phyloP scores from a whole-genome alignment of 805 yeast genomes.

The Myxozyma melibiosi region DNA sequence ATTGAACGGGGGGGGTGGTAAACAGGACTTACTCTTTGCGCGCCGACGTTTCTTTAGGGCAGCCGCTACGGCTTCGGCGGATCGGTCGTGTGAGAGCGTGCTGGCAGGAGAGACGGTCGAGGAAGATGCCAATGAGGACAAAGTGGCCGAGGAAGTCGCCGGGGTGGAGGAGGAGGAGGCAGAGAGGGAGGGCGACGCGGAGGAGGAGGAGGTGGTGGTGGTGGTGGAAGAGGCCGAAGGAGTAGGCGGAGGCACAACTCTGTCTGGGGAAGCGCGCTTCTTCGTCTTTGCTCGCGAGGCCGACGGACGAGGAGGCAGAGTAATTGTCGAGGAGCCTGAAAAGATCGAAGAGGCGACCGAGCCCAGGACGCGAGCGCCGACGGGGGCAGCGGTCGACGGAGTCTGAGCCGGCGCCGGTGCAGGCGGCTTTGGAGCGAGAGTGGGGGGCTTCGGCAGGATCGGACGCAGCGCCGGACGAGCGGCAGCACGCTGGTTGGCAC shows the following conservation, averaged over 20 bases:
- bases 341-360: slow-evolving; percentile 33
- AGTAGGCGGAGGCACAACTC: slow-evolving; percentile 13
- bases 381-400: slow-evolving; percentile 10
- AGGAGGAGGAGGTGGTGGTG: background rate
- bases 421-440: slow-evolving; percentile 15
- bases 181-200: background rate
- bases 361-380: slow-evolving; percentile 30
- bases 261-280: slow-evolving; percentile 34
- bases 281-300: slow-evolving; percentile 32
- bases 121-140: background rate
- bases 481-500: slow-evolving; percentile 7
- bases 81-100: background rate
- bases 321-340: slow-evolving; percentile 32
- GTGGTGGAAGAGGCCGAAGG: background rate
- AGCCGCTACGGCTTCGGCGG: slow-evolving; percentile 15
- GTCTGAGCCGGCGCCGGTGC: slow-evolving; percentile 6
- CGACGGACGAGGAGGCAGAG: slow-evolving; percentile 34
- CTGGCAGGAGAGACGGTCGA: background rate
- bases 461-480: slow-evolving; percentile 32
- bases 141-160: background rate
- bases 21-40: slow-evolving; percentile 27
- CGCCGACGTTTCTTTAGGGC: slow-evolving; percentile 27
- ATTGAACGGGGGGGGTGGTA: background rate
- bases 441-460: slow-evolving; percentile 29
- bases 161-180: background rate